Evolutionary conservation across 2,329 filamentous ascomycete genomes (phyloP), one percentile per base, ranked within the genome.

Genomic region (Diaporthe destruens): DNA sequence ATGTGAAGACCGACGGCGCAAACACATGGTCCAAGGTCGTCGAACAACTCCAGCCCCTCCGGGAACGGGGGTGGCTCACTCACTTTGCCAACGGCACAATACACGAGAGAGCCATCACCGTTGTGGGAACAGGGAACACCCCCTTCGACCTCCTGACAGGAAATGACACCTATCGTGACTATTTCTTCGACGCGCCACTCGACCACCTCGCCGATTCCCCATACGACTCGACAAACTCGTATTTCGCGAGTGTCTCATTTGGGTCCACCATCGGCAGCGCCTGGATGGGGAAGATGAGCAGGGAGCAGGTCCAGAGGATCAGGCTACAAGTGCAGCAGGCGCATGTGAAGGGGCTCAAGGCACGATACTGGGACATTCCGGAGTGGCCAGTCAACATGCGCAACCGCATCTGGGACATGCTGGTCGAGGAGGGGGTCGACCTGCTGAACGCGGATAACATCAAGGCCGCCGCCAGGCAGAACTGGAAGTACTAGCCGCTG

Each of bases 141-240:
- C 89, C 87, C 0, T 91, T 92, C 76, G 85, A 89, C 70, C 77
- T 87, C 11, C 77, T 93, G 12, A 81, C 85, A 4, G 79, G 82
- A n/a, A 88, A 89, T 76, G 76, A 81, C 7, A 88, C 85, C 1
- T 85, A 88, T 74, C 84, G 89, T 39, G 90, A 93, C 79, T 82
- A 89, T 70, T 92, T 92, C 80, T 91, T 90, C 77, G 92, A 93
- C 76, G 91, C 91, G 0, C 91, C 91, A 0, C 83, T 93, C 0
- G 80, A 84, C 71, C 77, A 81, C 78, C 77, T 86, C 4, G 74
- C 78, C 1, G 72, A 75, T 11, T 77, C 76, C 14, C 49, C 51
- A 0, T 92, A 87, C 80, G 84, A 85, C 77, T 72, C 77, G 1
- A 81, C 82, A 23, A 94, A 92, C 79, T 92, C 90, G 4, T 91